phyloP scores from a whole-genome alignment of 148 eudicot species.

The Vaccinium darrowii region DNA sequence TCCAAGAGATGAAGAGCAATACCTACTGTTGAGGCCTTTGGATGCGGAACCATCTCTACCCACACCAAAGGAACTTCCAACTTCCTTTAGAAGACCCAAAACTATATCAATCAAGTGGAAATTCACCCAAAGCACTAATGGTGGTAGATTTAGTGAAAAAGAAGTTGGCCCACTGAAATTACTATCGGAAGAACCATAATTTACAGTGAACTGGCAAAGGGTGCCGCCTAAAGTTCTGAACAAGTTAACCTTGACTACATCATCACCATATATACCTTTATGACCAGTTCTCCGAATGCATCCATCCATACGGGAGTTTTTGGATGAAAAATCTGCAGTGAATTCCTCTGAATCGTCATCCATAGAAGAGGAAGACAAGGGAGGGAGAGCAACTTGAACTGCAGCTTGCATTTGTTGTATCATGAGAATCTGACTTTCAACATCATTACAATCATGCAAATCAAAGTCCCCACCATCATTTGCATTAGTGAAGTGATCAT shows the following conservation, averaged over 20 bases:
- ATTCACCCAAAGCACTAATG: conserved; percentile 66
- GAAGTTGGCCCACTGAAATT: conserved; percentile 39
- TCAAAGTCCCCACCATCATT: conserved; percentile 26
- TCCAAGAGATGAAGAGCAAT: conserved; percentile 24
- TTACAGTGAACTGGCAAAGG: conserved; percentile 42
- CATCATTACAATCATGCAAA: conserved; percentile 28
- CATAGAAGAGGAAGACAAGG: conserved; percentile 30
- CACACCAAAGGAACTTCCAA: conserved; percentile 35
- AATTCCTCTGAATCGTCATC: conserved; percentile 24
- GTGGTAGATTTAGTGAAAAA: conserved; percentile 72
- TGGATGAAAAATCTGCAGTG: conserved; percentile 28
- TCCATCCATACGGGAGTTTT: conserved; percentile 13
- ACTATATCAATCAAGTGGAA: conserved; percentile 39
- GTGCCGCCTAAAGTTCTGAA: conserved; percentile 59
- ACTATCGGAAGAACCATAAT: conserved; percentile 37
- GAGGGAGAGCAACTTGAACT: conserved; percentile 59
- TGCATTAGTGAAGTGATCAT: conserved; percentile 47
- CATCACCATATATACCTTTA: conserved; percentile 29
- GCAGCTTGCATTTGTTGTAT: conserved; percentile 57
- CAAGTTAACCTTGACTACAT: conserved; percentile 52
- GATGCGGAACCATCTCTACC: conserved; percentile 23
- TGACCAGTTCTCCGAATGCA: conserved; percentile 26
- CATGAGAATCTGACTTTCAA: conserved; percentile 30
- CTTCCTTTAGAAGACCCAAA: conserved; percentile 39
- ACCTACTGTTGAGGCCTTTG: conserved; percentile 26